These are phyloP conservation scores for Solanum hybrid DNA, from an alignment of 305 asterid species.

Conservation along the genomic window DNA sequence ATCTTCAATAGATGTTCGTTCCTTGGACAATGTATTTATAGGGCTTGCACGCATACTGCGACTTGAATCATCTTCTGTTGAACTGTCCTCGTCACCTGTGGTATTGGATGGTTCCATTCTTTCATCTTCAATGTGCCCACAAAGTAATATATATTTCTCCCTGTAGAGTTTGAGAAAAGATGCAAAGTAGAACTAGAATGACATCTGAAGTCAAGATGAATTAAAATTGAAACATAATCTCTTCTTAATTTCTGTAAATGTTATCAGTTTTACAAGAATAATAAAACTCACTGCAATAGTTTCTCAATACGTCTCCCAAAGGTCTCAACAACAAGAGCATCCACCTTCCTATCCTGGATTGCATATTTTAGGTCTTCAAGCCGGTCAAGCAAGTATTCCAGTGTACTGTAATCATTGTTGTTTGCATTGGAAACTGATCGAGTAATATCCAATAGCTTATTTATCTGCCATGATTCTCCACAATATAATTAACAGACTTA, in stretches of 20 bases:
- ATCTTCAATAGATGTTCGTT: slow-evolving; percentile 92
- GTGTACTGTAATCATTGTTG: slow-evolving; percentile 60
- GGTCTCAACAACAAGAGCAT: slow-evolving; percentile 98
- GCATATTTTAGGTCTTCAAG: slow-evolving; percentile 84
- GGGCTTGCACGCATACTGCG: slow-evolving; percentile 94
- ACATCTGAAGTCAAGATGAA: not conserved
- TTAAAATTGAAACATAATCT: not conserved
- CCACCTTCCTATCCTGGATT: slow-evolving; percentile 93
- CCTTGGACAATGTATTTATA: slow-evolving; percentile 63
- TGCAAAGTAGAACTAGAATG: slow-evolving; percentile 6
- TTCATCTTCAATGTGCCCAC: slow-evolving; percentile 90
- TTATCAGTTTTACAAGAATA: not conserved
- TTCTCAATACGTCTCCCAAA: slow-evolving; percentile 96
- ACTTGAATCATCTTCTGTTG: slow-evolving; percentile 61
- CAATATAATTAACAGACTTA: slow-evolving; percentile 5
- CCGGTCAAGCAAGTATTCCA: slow-evolving; percentile 76
- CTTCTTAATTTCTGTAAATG: not conserved
- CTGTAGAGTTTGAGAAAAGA: slow-evolving; percentile 43
- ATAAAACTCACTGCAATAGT: slow-evolving; percentile 77
- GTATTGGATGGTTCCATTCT: slow-evolving; percentile 37
- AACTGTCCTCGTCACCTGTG: slow-evolving; percentile 57
- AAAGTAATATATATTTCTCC: slow-evolving; percentile 84
- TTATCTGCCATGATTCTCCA: slow-evolving; percentile 59
- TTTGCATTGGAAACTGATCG: slow-evolving; percentile 66
- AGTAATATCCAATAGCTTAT: slow-evolving; percentile 69